These are phyloP conservation scores for Simplicillium aogashimaense DNA, from an alignment of 2,329 filamentous ascomycete species.

Conservation along the genomic window DNA sequence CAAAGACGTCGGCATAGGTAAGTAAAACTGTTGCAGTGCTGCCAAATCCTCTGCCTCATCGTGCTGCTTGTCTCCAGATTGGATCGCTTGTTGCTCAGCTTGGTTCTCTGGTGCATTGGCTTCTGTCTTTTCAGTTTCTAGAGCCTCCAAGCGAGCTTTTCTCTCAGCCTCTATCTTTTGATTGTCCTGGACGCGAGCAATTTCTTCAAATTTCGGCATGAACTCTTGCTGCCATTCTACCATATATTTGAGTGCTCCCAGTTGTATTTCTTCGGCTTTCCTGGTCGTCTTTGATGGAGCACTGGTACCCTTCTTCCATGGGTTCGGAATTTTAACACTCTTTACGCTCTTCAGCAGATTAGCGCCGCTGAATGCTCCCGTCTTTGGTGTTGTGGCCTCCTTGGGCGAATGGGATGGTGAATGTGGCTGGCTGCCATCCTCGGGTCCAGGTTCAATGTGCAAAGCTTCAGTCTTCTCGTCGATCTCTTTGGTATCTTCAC, in stretches of 20 bases:
- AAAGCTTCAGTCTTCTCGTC: not conserved
- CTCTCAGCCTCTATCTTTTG: conserved; percentile 36
- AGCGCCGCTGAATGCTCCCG: not conserved
- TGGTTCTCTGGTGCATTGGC: conserved; percentile 24
- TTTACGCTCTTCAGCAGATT: conserved; percentile 9
- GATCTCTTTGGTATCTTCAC: not conserved
- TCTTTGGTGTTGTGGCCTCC: not conserved
- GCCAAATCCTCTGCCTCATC: conserved; percentile 28
- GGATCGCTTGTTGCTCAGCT: conserved; percentile 19
- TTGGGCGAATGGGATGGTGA: no score
- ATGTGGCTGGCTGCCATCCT: not conserved
- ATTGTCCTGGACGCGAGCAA: conserved; percentile 43
- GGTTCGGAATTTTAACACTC: conserved; percentile 10
- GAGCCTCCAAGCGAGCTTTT: conserved; percentile 29
- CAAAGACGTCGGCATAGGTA: conserved; percentile 42
- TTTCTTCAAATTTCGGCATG: conserved; percentile 59
- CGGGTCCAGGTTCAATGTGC: not conserved
- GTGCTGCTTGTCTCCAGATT: conserved; percentile 23
- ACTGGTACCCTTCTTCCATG: conserved; percentile 4
- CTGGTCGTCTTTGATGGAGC: conserved; percentile 2
- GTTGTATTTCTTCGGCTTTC: conserved; percentile 23
- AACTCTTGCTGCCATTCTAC: conserved; percentile 69
- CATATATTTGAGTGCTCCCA: conserved; percentile 56
- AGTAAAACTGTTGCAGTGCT: conserved; percentile 40
- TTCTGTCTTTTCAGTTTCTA: conserved; percentile 26